A percentile compares a stretch with the other conserved stretches of the same genome.
Evolutionary conservation across 2,329 filamentous ascomycete genomes (phyloP).

Genomic region (Coleophoma eucalyptorum): DNA sequence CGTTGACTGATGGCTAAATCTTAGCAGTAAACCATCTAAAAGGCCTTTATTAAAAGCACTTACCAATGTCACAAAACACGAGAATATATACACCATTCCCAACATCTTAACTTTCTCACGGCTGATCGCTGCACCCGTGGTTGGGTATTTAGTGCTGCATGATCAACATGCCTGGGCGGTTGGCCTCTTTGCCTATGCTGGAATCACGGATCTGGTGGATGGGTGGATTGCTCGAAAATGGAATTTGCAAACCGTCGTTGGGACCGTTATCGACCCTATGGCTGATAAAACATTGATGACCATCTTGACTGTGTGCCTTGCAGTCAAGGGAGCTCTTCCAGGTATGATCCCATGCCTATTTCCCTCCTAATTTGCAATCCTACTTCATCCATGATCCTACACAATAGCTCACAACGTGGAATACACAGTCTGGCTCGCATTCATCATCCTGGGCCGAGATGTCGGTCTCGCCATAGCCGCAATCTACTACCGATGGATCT

Average conservation of each 20-base stretch:
- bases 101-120: constrained; percentile 89
- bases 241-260: constrained; percentile 88
- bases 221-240: constrained; percentile 89
- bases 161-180: constrained; percentile 77
- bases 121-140: constrained; percentile 74
- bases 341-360: constrained; percentile 42
- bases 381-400: too few relatives aligned
- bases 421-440: constrained; percentile 71
- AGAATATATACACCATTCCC: constrained; percentile 96
- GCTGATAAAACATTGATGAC: constrained; percentile 98
- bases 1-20: background rate
- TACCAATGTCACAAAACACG: constrained; percentile 45
- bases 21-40: constrained; percentile 4
- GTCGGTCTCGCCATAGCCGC: constrained; percentile 78
- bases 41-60: constrained; percentile 22
- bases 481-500: constrained; percentile 95
- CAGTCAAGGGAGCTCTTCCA: constrained; percentile 77
- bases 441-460: constrained; percentile 88
- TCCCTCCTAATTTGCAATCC: too few relatives aligned
- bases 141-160: constrained; percentile 86
- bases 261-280: constrained; percentile 93
- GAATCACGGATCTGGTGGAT: constrained; percentile 86
- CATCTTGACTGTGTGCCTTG: constrained; percentile 79
- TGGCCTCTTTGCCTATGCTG: constrained; percentile 86
- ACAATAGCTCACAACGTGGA: too few relatives aligned